These are phyloP conservation scores for Blepharisma undulans DNA, from an alignment of 169 alveolate genomes.

Conservation along the genomic window DNA sequence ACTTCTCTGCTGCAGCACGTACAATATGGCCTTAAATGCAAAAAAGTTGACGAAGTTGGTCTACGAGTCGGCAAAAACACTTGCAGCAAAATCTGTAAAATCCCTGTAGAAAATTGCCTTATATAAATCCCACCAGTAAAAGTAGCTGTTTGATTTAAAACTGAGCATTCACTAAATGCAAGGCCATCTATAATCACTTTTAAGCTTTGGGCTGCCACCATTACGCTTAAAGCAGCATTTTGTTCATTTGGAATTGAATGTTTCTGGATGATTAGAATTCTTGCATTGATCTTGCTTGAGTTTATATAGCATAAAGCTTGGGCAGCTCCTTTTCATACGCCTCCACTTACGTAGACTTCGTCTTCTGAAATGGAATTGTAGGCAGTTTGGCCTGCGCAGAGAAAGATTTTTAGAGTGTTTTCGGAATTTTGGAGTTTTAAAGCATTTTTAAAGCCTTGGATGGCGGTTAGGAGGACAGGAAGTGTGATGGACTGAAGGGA, in stretches of 20 bases:
- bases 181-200: slow-evolving; percentile 19
- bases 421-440: slow-evolving; percentile 18
- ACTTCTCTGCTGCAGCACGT: slow-evolving; percentile 33
- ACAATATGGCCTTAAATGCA: not conserved
- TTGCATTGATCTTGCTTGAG: not conserved
- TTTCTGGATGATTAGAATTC: slow-evolving; percentile 19
- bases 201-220: slow-evolving; percentile 25
- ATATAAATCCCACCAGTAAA: slow-evolving; percentile 32
- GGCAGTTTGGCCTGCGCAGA: not conserved
- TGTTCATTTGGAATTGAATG: not conserved
- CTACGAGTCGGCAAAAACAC: slow-evolving; percentile 17
- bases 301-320: not conserved
- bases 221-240: not conserved
- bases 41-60: not conserved
- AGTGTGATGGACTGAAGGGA: not conserved
- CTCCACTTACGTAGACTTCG: not conserved
- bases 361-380: not conserved
- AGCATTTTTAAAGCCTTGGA: not conserved
- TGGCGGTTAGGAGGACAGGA: not conserved
- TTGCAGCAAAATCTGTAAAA: slow-evolving; percentile 22
- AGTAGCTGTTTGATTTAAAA: not conserved
- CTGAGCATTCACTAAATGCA: slow-evolving; percentile 18
- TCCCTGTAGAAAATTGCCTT: not conserved
- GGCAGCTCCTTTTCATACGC: not conserved
- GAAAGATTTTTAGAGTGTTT: not conserved